These are phyloP conservation scores for Thielaviopsis populi DNA, from an alignment of 2,329 filamentous ascomycete genomes.

Conservation along the genomic window DNA sequence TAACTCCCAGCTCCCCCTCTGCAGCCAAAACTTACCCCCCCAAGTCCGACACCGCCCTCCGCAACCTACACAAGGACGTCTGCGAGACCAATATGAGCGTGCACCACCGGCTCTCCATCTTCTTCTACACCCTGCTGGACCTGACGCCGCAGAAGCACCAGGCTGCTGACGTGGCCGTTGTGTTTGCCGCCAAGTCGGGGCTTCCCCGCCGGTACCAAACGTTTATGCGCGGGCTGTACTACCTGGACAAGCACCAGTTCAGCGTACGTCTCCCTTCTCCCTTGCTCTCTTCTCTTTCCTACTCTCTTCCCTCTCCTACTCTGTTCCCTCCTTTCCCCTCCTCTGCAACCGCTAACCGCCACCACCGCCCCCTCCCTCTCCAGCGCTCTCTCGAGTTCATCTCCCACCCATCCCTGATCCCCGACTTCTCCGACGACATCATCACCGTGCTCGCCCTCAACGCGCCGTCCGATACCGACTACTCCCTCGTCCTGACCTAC, in stretches of 20 bases:
- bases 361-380: neutral
- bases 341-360: neutral
- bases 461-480: slow-evolving; percentile 45
- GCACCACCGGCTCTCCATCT: slow-evolving; percentile 66
- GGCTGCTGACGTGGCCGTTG: slow-evolving; percentile 31
- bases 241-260: slow-evolving; percentile 59
- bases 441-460: slow-evolving; percentile 51
- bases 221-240: slow-evolving; percentile 71
- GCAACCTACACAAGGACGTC: slow-evolving; percentile 55
- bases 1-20: neutral
- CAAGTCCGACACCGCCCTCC: slow-evolving; percentile 49
- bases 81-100: slow-evolving; percentile 47
- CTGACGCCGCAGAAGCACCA: slow-evolving; percentile 38
- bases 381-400: slow-evolving; percentile 58
- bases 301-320: neutral
- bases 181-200: slow-evolving; percentile 47
- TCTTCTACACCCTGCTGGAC: slow-evolving; percentile 75
- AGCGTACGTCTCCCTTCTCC: slow-evolving; percentile 28
- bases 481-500: slow-evolving; percentile 57
- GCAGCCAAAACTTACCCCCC: slow-evolving; percentile 59
- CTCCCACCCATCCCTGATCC: slow-evolving; percentile 62
- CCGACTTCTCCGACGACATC: slow-evolving; percentile 74
- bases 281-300: no score
- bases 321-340: neutral
- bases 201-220: slow-evolving; percentile 64